Conservation (phyloP, 2,329 filamentous ascomycete genomes). For the Claviceps fusiformis region DNA sequence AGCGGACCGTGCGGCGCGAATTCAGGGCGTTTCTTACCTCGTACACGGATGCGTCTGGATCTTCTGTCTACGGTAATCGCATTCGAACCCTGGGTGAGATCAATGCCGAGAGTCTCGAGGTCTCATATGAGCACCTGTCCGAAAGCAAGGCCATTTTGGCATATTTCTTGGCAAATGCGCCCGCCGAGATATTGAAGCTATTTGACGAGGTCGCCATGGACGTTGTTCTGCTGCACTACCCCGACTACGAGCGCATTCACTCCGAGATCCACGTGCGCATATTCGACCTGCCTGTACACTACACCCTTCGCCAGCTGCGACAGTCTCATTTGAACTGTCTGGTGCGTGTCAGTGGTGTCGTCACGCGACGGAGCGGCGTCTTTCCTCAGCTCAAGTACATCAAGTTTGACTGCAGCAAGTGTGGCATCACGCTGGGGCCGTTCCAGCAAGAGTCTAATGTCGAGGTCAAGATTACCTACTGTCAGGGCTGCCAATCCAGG, state of each 20-base stretch:
- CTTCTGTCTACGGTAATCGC: conserved; percentile 86
- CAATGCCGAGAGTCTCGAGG: conserved; percentile 90
- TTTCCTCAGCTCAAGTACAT: conserved; percentile 98
- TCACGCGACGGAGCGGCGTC: conserved; percentile 85
- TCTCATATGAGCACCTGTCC: conserved; percentile 86
- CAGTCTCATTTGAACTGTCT: conserved; percentile 94
- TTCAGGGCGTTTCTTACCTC: conserved; percentile 97
- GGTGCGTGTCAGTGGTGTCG: conserved; percentile 86
- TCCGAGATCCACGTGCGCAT: conserved; percentile 96
- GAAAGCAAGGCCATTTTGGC: conserved; percentile 85
- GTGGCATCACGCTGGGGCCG: conserved; percentile 77
- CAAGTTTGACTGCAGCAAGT: conserved; percentile 95
- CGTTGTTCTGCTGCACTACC: conserved; percentile 88
- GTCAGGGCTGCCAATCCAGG: conserved; percentile 88
- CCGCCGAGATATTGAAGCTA: conserved; percentile 86
- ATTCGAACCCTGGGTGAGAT: conserved; percentile 93
- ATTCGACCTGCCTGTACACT: conserved; percentile 84
- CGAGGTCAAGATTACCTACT: conserved; percentile 92
- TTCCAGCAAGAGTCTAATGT: conserved; percentile 96
- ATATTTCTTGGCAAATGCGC: conserved; percentile 92
- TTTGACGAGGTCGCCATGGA: conserved; percentile 97
- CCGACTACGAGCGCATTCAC: conserved; percentile 94
- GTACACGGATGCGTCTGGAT: conserved; percentile 78
- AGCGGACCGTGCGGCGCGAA: conserved; percentile 85
- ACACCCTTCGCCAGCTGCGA: conserved; percentile 86